These are phyloP conservation scores for Centaurea solstitialis DNA, from an alignment of 129 eudicot genomes.

Conservation along the genomic window DNA sequence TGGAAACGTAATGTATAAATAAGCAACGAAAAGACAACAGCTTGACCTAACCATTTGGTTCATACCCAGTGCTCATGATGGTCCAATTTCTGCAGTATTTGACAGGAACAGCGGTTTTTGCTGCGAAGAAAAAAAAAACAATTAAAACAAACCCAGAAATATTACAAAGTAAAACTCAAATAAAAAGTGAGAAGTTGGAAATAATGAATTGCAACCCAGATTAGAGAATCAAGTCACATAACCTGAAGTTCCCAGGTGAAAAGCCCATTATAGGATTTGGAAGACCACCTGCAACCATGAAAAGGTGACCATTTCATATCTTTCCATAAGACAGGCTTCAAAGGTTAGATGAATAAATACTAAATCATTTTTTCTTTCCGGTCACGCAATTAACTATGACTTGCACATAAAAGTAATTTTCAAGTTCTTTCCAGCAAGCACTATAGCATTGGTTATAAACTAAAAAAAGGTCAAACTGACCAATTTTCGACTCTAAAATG, in stretches of 20 bases:
- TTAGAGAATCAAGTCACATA: not conserved
- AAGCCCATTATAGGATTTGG: constrained; percentile 86
- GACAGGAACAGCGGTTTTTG: too few species aligned
- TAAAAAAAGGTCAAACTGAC: not conserved
- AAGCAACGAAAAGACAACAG: too few species aligned
- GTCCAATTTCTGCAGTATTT: too few species aligned
- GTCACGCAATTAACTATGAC: not conserved
- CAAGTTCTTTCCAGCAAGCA: not conserved
- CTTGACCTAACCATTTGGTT: too few species aligned
- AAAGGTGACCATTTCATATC: not conserved
- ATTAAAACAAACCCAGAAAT: too few species aligned
- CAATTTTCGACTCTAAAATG: not conserved
- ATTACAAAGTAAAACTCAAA: too few species aligned
- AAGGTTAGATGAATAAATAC: not conserved
- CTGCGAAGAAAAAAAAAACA: too few species aligned
- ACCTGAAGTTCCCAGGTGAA: constrained; percentile 95
- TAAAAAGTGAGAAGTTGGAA: too few species aligned
- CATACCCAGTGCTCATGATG: too few species aligned
- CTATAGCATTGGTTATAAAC: not conserved
- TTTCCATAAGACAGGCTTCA: not conserved
- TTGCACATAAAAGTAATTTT: not conserved
- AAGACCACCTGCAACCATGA: constrained; percentile 68
- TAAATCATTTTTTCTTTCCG: not conserved
- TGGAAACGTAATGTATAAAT: too few species aligned
- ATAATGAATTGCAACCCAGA: not conserved